Conservation (phyloP, 1,284 basidiomycete species). For the Rugosomyces carneus region DNA sequence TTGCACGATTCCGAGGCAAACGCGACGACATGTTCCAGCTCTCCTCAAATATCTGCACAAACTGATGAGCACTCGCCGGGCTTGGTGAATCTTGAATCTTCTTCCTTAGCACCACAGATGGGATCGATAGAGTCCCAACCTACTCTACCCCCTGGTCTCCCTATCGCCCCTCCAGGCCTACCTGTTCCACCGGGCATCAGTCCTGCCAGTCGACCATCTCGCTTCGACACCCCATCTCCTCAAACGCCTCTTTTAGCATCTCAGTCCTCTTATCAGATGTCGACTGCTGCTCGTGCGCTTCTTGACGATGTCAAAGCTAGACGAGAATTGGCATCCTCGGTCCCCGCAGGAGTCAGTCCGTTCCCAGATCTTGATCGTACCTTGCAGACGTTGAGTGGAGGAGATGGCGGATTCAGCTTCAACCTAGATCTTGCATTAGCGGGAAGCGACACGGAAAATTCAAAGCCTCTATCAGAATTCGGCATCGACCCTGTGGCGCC, state of each 20-base stretch:
- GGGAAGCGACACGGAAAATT: slow-evolving; percentile 37
- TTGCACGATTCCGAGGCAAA: slow-evolving; percentile 34
- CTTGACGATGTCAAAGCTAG: slow-evolving; percentile 79
- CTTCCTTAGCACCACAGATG: slow-evolving; percentile 40
- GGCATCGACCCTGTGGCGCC: slow-evolving; percentile 48
- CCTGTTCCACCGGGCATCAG: slow-evolving; percentile 64
- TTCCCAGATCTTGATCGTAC: slow-evolving; percentile 89
- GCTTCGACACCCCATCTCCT: slow-evolving; percentile 45
- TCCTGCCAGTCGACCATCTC: slow-evolving; percentile 43
- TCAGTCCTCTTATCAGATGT: slow-evolving; percentile 78
- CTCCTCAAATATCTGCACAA: slow-evolving; percentile 43
- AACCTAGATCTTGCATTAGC: slow-evolving; percentile 74
- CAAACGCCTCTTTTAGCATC: slow-evolving; percentile 51
- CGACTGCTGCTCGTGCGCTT: slow-evolving; percentile 75
- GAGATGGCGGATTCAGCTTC: slow-evolving; percentile 73
- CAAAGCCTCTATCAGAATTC: slow-evolving; percentile 44
- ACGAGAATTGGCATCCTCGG: slow-evolving; percentile 50
- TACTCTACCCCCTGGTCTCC: slow-evolving; percentile 42
- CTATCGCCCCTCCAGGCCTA: slow-evolving; percentile 48
- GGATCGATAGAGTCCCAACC: slow-evolving; percentile 37
- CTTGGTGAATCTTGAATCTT: slow-evolving; percentile 20
- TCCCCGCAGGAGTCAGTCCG: slow-evolving; percentile 53
- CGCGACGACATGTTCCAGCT: slow-evolving; percentile 31
- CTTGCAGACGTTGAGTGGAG: slow-evolving; percentile 58
- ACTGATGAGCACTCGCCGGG: slow-evolving; percentile 26